Conservation (phyloP, 352 stramenopile species). For the Phytophthora cryptogea region DNA sequence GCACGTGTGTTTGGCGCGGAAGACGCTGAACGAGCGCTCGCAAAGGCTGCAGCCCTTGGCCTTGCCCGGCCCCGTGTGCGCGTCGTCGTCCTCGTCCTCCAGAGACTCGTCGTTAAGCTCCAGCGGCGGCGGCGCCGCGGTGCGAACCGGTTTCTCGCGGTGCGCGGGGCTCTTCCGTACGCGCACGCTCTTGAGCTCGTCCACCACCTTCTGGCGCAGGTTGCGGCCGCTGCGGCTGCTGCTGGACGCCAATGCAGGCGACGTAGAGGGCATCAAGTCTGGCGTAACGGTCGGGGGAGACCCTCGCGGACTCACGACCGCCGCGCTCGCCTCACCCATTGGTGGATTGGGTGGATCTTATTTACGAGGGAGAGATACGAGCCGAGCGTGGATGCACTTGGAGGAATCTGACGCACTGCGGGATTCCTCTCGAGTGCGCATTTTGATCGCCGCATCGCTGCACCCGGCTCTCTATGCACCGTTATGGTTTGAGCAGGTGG, state of each 20-base stretch:
- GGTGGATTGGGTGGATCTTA: background rate
- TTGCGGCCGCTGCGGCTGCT: slow-evolving; percentile 34
- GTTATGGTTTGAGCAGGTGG: slow-evolving; percentile 15
- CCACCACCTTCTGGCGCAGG: slow-evolving; percentile 61
- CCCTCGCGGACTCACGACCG: background rate
- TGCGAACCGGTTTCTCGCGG: slow-evolving; percentile 17
- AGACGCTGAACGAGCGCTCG: slow-evolving; percentile 77
- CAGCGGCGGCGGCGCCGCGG: slow-evolving; percentile 27
- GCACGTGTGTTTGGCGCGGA: slow-evolving; percentile 83
- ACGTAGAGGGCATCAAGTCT: background rate
- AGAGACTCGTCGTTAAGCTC: slow-evolving; percentile 32
- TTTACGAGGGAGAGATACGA: background rate
- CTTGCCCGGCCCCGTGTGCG: slow-evolving; percentile 26
- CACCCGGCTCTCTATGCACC: slow-evolving; percentile 25
- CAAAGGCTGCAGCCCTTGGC: slow-evolving; percentile 59
- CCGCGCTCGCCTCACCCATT: slow-evolving; percentile 39
- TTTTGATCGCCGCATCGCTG: slow-evolving; percentile 17
- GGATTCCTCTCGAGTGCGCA: background rate
- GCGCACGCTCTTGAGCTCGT: slow-evolving; percentile 73
- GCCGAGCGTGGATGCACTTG: too few species aligned
- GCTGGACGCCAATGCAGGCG: slow-evolving; percentile 9
- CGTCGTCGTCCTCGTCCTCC: slow-evolving; percentile 25
- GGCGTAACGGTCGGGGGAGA: background rate
- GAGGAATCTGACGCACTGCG: too few species aligned
- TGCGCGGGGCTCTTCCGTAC: slow-evolving; percentile 32